phyloP scores from a whole-genome alignment of 2,329 filamentous ascomycete genomes.

The Neophaeococcomyces aloes region DNA sequence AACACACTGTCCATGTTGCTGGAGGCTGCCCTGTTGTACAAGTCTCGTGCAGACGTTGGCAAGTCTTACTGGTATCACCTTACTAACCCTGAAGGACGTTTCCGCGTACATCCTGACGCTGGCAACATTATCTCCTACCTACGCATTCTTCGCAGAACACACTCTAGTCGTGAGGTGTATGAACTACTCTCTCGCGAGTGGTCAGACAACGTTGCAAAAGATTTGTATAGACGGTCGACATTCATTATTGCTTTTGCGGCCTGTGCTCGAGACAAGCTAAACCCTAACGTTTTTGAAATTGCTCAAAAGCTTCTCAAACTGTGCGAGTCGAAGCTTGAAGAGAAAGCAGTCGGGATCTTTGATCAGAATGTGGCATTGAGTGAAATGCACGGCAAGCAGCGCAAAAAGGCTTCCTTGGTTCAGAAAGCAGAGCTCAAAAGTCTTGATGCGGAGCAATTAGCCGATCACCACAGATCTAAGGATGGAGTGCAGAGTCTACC shows the following conservation, averaged over 20 bases:
- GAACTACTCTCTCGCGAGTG: conserved; percentile 44
- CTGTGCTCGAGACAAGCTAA: conserved; percentile 67
- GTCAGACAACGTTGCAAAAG: conserved; percentile 37
- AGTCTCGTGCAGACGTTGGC: conserved; percentile 49
- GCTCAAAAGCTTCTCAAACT: conserved; percentile 55
- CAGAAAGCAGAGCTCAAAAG: conserved; percentile 2
- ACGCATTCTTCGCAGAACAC: conserved; percentile 53
- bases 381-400: conserved; percentile 2
- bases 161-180: conserved; percentile 53
- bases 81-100: conserved; percentile 38
- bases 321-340: conserved; percentile 39
- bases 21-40: conserved; percentile 50
- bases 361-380: conserved; percentile 17
- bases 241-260: conserved; percentile 64
- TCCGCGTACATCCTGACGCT: conserved; percentile 58
- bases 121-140: conserved; percentile 62
- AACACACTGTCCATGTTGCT: conserved; percentile 59
- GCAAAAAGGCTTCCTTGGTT: background rate
- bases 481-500: conserved; percentile 11
- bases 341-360: conserved; percentile 6
- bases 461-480: background rate
- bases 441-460: conserved; percentile 2
- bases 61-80: conserved; percentile 68
- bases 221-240: conserved; percentile 38
- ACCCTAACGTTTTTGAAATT: conserved; percentile 55